A percentile compares a stretch with the other conserved stretches of the same genome.
Evolutionary conservation across 345 rosid genomes (phyloP).

Genomic region (Rhodamnia argentea): DNA sequence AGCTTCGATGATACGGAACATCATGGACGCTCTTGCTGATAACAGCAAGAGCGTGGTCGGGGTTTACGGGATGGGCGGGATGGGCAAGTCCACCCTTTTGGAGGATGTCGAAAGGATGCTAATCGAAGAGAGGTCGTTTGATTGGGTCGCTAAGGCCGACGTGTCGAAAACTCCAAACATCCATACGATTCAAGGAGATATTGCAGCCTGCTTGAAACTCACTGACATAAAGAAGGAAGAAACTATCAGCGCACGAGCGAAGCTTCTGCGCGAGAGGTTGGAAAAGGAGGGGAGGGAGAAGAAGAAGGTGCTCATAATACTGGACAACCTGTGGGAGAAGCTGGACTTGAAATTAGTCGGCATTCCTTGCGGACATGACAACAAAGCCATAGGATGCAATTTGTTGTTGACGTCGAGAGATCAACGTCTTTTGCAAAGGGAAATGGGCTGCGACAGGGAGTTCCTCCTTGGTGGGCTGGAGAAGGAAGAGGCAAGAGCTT

Average conservation of each 20-base stretch:
- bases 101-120: fast-evolving
- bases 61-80: not conserved
- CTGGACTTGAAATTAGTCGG: not conserved
- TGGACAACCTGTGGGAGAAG: not conserved
- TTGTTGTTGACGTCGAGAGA: not conserved
- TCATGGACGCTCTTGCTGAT: not conserved
- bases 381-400: not conserved
- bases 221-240: not conserved
- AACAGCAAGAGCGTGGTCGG: not conserved
- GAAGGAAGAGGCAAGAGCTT: not conserved
- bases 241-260: fast-evolving
- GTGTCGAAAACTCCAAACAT: not conserved
- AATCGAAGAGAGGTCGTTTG: not conserved
- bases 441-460: not conserved
- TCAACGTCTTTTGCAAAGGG: fast-evolving
- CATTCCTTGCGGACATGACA: not conserved
- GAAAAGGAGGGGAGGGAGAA: not conserved
- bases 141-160: not conserved
- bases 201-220: not conserved
- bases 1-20: not conserved
- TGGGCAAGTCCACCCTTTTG: not conserved
- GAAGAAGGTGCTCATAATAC: not conserved
- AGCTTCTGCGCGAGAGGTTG: not conserved
- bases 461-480: fast-evolving
- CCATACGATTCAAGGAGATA: not conserved